phyloP scores from a whole-genome alignment of 2,329 filamentous ascomycete species.

The Rhynchosporium graminicola region DNA sequence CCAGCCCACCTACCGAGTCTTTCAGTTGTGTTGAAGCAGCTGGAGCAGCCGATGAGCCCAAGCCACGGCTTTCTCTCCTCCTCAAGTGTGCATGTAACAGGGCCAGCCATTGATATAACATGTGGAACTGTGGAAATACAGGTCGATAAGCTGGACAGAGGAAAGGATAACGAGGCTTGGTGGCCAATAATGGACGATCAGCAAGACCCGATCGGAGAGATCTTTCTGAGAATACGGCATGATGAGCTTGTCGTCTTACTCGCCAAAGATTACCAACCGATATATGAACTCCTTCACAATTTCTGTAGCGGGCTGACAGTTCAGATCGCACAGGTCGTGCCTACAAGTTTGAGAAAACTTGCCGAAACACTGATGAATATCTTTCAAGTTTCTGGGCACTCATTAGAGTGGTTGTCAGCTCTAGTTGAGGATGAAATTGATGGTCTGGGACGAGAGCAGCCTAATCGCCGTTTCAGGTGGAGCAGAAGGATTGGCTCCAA shows the following conservation, averaged over 20 bases:
- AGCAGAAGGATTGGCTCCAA: conserved; percentile 70
- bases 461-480: conserved; percentile 72
- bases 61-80: conserved; percentile 37
- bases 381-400: conserved; percentile 86
- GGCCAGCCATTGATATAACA: conserved; percentile 50
- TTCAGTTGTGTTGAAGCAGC: conserved; percentile 70
- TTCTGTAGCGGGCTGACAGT: conserved; percentile 83
- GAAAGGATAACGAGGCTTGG: conserved; percentile 84
- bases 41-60: conserved; percentile 44
- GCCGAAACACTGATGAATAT: conserved; percentile 90
- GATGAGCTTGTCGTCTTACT: conserved; percentile 90
- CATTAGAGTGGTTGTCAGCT: conserved; percentile 87
- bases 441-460: conserved; percentile 79
- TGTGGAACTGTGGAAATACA: conserved; percentile 74
- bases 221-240: conserved; percentile 79
- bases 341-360: conserved; percentile 74
- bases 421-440: conserved; percentile 97
- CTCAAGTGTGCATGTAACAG: conserved; percentile 33
- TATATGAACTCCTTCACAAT: conserved; percentile 81
- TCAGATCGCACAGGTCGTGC: conserved; percentile 78
- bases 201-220: conserved; percentile 76
- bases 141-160: conserved; percentile 74
- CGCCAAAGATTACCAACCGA: conserved; percentile 77
- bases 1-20: conserved; percentile 68
- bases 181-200: conserved; percentile 77